Evolutionary conservation across 495 filamentous ascomycete species (phyloP), one percentile per base, ranked within the genome.

Genomic region (Bathelium albidoporum): DNA sequence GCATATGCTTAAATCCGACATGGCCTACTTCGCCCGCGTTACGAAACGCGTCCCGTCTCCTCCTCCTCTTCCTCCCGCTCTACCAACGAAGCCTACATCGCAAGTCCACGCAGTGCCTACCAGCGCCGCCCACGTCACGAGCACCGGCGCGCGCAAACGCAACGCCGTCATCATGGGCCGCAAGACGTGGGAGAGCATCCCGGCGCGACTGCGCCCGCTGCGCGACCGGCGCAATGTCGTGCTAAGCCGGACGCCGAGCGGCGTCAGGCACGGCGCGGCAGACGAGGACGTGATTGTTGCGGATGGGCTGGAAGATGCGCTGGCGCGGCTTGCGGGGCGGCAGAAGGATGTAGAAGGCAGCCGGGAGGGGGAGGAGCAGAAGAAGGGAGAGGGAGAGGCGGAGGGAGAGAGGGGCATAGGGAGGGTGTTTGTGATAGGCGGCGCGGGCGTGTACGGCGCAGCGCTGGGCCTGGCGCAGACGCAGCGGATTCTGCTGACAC

Each of bases 121-220:
- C n/a, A n/a, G n/a, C n/a, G n/a, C 36, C 36, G 36, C 36, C 36
- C 7, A 41, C 44, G 49, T 55, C 2, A 45, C 66, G 0, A 69
- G 71, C 9, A 73, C 68, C 24, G 74, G 74, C 0, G 59, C 32
- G 2, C 71, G n/a, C n/a, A n/a, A n/a, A 58, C 53, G 73, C 20
- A 98, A 97, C 71, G 89, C 88, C 0, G 87, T 98, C 28, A 87
- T 98, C 70, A 98, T 98, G 93, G 94, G 94, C 58, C 89, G 94
- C 66, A 96, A 94, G 75, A 97, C 94, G 0, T 98, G 91, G 85
- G 88, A 93, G 31, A 88, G 83, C 52, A 90, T 98, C 2, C 93
- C 93, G 1, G 69, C 74, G 0, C 77, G 75, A 14, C 88, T 91
- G 68, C 81, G 91, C n/a, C 94, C 94, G 32, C 77, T 98, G 14